Percentiles rank a stretch among this genome's conserved stretches.
Conservation (phyloP, 768 basidiomycete species). For the Leccinum rimulosum region DNA sequence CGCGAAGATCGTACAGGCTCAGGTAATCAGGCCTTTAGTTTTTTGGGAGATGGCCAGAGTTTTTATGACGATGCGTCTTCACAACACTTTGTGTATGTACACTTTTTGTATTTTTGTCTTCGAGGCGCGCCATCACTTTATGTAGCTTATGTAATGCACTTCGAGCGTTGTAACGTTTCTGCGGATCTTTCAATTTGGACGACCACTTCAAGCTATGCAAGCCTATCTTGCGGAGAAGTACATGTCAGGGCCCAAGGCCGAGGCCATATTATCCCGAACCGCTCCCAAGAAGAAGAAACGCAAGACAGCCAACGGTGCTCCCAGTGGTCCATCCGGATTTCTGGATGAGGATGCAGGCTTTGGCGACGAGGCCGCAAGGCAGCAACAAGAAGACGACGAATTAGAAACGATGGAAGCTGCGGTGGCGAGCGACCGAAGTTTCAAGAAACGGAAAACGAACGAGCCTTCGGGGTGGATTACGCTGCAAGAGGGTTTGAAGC, state of each 20-base stretch:
- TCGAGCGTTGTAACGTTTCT: background rate
- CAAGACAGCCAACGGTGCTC: conserved; percentile 40
- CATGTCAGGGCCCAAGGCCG: conserved; percentile 96
- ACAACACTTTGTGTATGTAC: background rate
- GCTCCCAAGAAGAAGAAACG: conserved; percentile 64
- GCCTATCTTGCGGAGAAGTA: conserved; percentile 88
- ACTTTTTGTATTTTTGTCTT: background rate
- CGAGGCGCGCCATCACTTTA: background rate
- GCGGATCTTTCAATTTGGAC: background rate
- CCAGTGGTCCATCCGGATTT: conserved; percentile 34
- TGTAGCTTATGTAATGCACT: conserved; percentile 6
- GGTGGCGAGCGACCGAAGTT: conserved; percentile 70
- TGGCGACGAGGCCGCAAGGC: conserved; percentile 46
- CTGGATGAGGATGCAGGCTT: conserved; percentile 74
- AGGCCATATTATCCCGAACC: conserved; percentile 80
- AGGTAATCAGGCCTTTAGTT: background rate
- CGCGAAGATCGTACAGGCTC: background rate
- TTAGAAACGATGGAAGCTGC: conserved; percentile 57
- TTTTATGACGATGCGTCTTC: background rate
- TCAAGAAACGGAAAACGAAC: conserved; percentile 68
- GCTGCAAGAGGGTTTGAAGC: conserved; percentile 49
- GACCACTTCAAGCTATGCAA: conserved; percentile 45
- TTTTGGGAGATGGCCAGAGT: background rate
- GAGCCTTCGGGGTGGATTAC: conserved; percentile 67
- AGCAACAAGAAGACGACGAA: conserved; percentile 59